phyloP scores from a whole-genome alignment of 352 stramenopile species.

The Aphanomyces invadans region DNA sequence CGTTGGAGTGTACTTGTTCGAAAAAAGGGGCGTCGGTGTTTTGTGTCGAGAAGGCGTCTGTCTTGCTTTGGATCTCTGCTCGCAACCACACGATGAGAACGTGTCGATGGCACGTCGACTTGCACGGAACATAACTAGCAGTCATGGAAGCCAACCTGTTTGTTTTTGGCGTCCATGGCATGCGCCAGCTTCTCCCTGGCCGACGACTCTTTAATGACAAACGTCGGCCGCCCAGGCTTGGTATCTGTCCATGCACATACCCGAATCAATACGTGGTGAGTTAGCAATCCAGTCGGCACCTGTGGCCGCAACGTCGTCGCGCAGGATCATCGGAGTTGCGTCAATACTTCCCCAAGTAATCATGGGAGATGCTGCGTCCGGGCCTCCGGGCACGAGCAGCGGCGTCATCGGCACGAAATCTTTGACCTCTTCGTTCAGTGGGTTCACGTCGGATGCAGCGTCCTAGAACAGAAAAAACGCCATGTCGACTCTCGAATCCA shows the following conservation, averaged over 20 bases:
- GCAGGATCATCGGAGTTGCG: slow-evolving; percentile 58
- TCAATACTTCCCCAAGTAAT: slow-evolving; percentile 85
- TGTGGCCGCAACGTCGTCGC: slow-evolving; percentile 31
- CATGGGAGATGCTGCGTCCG: slow-evolving; percentile 54
- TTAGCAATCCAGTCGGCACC: no score
- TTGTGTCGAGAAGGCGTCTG: no score
- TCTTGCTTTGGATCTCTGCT: slow-evolving; percentile 2
- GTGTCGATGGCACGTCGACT: neutral
- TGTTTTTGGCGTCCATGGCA: slow-evolving; percentile 38
- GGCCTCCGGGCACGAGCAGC: slow-evolving; percentile 47
- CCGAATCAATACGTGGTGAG: no score
- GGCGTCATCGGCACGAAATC: slow-evolving; percentile 74
- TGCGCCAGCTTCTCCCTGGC: slow-evolving; percentile 53
- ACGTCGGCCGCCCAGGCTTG: slow-evolving; percentile 39
- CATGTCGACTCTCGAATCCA: no score
- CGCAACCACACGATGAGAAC: neutral
- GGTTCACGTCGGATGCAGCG: neutral
- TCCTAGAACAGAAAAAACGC: no score
- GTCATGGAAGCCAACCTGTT: slow-evolving; percentile 6
- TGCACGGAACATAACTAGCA: neutral
- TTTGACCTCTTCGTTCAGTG: slow-evolving; percentile 29
- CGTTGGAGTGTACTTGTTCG: slow-evolving; percentile 8
- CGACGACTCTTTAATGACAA: slow-evolving; percentile 59
- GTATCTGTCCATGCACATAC: slow-evolving; percentile 29
- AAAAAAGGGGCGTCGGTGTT: slow-evolving; percentile 15